Evolutionary conservation across 1,139 yeast species (phyloP).

Genomic region (Nakaseomyces kungkrabaensis): DNA sequence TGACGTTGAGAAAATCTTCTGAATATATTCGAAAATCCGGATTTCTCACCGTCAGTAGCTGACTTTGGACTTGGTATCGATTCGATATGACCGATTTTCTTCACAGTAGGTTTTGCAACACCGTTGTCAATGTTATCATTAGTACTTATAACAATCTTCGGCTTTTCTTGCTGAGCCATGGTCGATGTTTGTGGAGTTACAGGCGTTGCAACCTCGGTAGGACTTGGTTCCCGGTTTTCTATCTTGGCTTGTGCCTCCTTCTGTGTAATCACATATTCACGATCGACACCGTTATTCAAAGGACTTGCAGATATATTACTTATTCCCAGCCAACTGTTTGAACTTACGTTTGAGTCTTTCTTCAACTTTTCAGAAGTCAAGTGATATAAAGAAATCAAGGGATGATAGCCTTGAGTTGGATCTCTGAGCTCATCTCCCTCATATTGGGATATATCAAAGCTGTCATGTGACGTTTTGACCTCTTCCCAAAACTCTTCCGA

Average conservation of each 20-base stretch:
- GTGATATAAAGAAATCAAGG: conserved; percentile 73
- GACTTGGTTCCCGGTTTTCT: not conserved
- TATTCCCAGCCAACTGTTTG: conserved; percentile 7
- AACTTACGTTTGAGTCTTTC: conserved; percentile 7
- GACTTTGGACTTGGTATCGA: conserved; percentile 5
- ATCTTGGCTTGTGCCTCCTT: not conserved
- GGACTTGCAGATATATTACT: not conserved
- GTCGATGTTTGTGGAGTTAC: not conserved
- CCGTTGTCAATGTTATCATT: not conserved
- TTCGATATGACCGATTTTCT: not conserved
- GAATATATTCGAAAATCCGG: conserved; percentile 21
- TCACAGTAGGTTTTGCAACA: not conserved
- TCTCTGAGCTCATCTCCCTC: conserved; percentile 37
- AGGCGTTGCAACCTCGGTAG: not conserved
- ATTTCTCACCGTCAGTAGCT: conserved; percentile 12
- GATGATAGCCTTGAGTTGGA: conserved; percentile 87
- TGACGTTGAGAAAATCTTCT: conserved; percentile 24
- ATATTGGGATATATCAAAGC: not conserved
- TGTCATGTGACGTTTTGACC: not conserved
- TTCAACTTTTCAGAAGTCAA: conserved; percentile 67
- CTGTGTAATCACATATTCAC: not conserved
- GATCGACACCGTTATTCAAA: conserved; percentile 1
- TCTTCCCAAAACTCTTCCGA: conserved; percentile 18
- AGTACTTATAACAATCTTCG: not conserved
- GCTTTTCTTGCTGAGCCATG: not conserved